Percentiles rank a stretch among this genome's conserved stretches.
Conservation (phyloP, 345 rosid genomes). For the Cardiospermum halicacabum region DNA sequence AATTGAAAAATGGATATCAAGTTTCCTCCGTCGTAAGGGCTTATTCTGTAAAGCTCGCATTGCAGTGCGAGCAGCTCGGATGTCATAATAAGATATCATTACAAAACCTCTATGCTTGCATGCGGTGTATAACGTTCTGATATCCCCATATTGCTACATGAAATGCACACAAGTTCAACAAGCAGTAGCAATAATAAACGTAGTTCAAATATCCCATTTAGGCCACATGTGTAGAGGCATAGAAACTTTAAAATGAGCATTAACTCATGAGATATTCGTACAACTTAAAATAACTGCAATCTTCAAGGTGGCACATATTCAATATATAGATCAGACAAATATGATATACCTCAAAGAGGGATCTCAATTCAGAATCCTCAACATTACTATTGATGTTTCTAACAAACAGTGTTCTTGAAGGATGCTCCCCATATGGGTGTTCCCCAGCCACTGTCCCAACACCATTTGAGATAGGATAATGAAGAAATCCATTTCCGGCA, state of each 20-base stretch:
- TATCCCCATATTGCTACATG: conserved; percentile 86
- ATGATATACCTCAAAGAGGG: conserved; percentile 78
- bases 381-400: conserved; percentile 93
- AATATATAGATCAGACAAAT: neutral
- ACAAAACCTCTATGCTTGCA: conserved; percentile 97
- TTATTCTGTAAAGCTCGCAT: conserved; percentile 90
- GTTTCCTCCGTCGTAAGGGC: conserved; percentile 80
- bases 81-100: conserved; percentile 93
- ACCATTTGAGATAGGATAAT: conserved; percentile 50
- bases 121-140: conserved; percentile 85
- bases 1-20: conserved; percentile 94
- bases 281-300: too few relatives aligned
- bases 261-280: too few relatives aligned
- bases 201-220: neutral
- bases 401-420: conserved; percentile 91
- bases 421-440: conserved; percentile 96
- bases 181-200: conserved; percentile 8
- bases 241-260: too few relatives aligned
- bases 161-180: conserved; percentile 14
- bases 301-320: too few relatives aligned
- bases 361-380: conserved; percentile 74
- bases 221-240: too few relatives aligned
- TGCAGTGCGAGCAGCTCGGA: conserved; percentile 86
- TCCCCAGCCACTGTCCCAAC: conserved; percentile 74
- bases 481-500: conserved; percentile 43